A percentile compares a stretch with the other conserved stretches of the same genome.
phyloP scores from a whole-genome alignment of 202 grass and related monocot genomes.

The Saccharum hybrid region DNA sequence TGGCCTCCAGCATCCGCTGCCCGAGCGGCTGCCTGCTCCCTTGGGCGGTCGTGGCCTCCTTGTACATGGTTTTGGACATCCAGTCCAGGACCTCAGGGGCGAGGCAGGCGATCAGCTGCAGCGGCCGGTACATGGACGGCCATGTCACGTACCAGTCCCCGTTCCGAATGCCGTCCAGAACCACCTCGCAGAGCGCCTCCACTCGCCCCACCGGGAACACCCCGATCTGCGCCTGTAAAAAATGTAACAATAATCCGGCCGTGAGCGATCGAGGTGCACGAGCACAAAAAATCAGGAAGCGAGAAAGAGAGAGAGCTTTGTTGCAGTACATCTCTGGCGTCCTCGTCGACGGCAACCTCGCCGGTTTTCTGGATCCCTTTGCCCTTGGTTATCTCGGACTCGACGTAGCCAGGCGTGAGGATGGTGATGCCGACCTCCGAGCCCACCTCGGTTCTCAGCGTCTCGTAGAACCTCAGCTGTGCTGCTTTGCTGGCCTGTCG shows the following conservation, averaged over 20 bases:
- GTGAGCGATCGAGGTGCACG: neutral
- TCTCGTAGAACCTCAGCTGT: slow-evolving; percentile 64
- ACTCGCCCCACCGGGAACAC: slow-evolving; percentile 51
- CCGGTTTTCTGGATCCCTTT: slow-evolving; percentile 57
- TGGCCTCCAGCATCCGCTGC: slow-evolving; percentile 53
- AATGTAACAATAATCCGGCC: neutral
- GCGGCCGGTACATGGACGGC: slow-evolving; percentile 60
- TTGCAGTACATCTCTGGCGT: slow-evolving; percentile 60
- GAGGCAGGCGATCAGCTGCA: slow-evolving; percentile 45
- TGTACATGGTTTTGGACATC: slow-evolving; percentile 25
- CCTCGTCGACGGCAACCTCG: slow-evolving; percentile 51
- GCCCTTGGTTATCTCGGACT: slow-evolving; percentile 66
- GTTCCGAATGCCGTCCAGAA: slow-evolving; percentile 40
- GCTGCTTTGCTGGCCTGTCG: slow-evolving; percentile 69
- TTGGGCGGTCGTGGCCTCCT: neutral
- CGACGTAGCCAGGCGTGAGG: slow-evolving; percentile 57
- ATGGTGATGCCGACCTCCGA: slow-evolving; percentile 56
- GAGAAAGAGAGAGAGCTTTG: neutral
- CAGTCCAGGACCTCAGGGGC: slow-evolving; percentile 55
- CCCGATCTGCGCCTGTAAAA: slow-evolving; percentile 54
- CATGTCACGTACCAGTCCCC: slow-evolving; percentile 67
- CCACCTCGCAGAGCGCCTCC: slow-evolving; percentile 45
- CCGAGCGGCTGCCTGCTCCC: slow-evolving; percentile 3
- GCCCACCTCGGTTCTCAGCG: slow-evolving; percentile 56
- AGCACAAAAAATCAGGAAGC: too few relatives aligned